Percentiles rank a stretch among this genome's conserved stretches.
Evolutionary conservation across 148 eudicot genomes (phyloP).

Genomic region (Simmondsia chinensis): DNA sequence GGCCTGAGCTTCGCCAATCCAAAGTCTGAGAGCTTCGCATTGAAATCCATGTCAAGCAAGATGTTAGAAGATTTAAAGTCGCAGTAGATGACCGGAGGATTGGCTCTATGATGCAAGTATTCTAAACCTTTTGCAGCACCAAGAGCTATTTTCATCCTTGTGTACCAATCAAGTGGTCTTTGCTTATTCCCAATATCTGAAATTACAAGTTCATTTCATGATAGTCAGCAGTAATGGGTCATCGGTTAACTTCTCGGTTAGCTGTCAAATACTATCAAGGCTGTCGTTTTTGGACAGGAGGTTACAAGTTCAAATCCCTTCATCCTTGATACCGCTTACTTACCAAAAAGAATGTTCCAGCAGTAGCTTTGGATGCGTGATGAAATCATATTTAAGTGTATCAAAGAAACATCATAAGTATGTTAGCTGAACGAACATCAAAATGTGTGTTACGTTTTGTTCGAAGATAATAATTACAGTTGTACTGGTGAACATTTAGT

Average conservation of each 20-base stretch:
- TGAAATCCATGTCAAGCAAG: conserved; percentile 30
- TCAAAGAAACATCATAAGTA: too few relatives aligned
- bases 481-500: too few relatives aligned
- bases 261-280: too few relatives aligned
- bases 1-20: conserved; percentile 54
- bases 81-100: conserved; percentile 42
- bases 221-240: not conserved
- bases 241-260: not conserved
- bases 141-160: conserved; percentile 39
- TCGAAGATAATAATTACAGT: too few relatives aligned
- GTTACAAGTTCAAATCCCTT: too few relatives aligned
- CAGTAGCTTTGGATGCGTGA: too few relatives aligned
- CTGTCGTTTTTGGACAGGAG: too few relatives aligned
- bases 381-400: too few relatives aligned
- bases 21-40: conserved; percentile 47
- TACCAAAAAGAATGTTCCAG: too few relatives aligned
- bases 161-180: conserved; percentile 39
- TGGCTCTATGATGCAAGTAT: conserved; percentile 38
- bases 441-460: too few relatives aligned
- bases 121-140: conserved; percentile 48
- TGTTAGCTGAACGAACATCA: too few relatives aligned
- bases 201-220: conserved; percentile 3
- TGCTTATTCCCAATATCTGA: conserved; percentile 22
- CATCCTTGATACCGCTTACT: too few relatives aligned
- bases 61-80: conserved; percentile 48